Percentiles rank a stretch among this genome's conserved stretches.
phyloP scores from a whole-genome alignment of 2,329 filamentous ascomycete species.

The Aspergillus flavus region DNA sequence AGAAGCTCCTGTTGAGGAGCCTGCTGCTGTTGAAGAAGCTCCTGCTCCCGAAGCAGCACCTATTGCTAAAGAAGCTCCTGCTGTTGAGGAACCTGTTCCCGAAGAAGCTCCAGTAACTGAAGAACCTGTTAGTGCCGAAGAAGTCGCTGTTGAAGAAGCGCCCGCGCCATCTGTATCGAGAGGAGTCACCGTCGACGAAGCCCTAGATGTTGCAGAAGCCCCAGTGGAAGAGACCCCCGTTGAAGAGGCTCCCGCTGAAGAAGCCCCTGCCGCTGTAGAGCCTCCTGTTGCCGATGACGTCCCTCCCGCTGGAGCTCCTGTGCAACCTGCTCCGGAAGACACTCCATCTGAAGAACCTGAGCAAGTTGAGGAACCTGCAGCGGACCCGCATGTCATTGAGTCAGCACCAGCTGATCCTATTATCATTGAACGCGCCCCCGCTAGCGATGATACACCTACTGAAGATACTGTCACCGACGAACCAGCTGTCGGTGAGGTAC shows the following conservation, averaged over 20 bases:
- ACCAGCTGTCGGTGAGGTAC: slow-evolving; percentile 1
- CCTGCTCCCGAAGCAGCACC: slow-evolving; percentile 8
- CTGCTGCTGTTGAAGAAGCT: slow-evolving; percentile 15
- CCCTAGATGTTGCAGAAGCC: slow-evolving; percentile 11
- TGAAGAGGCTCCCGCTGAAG: slow-evolving; percentile 14
- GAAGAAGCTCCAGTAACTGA: slow-evolving; percentile 18
- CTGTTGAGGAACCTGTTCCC: slow-evolving; percentile 19
- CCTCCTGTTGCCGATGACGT: slow-evolving; percentile 13
- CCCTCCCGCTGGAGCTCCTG: slow-evolving; percentile 6
- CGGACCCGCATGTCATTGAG: neutral
- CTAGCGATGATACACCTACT: neutral
- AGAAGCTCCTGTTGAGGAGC: slow-evolving; percentile 15
- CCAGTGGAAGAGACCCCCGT: slow-evolving; percentile 19
- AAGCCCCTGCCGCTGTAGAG: slow-evolving; percentile 11
- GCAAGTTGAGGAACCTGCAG: slow-evolving; percentile 6
- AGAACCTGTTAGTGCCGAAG: slow-evolving; percentile 13
- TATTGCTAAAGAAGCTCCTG: slow-evolving; percentile 17
- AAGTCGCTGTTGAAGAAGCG: slow-evolving; percentile 9
- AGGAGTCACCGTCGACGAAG: neutral
- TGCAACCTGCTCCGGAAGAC: slow-evolving; percentile 18
- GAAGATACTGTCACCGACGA: slow-evolving; percentile 11
- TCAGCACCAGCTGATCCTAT: slow-evolving; percentile 10
- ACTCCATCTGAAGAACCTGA: slow-evolving; percentile 11
- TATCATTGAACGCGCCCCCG: neutral
- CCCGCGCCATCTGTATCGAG: neutral